Conservation (phyloP, 108 stramenopile species). For the Fragilaria crotonensis region DNA sequence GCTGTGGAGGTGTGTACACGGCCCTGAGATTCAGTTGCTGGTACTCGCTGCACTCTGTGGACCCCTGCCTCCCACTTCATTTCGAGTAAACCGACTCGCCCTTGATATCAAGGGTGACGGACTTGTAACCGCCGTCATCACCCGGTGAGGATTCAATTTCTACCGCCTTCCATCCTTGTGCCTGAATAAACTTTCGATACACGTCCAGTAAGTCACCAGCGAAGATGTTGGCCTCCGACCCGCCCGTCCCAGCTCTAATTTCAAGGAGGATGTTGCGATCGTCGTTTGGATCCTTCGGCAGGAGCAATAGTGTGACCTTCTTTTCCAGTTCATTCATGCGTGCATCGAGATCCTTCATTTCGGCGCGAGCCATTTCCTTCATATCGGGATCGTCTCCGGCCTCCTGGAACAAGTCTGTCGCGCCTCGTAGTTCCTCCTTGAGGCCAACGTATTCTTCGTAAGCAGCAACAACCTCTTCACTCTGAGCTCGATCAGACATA, state of each 20-base stretch:
- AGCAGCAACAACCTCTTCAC: slow-evolving; percentile 67
- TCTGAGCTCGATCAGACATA: slow-evolving; percentile 73
- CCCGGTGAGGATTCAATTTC: slow-evolving; percentile 68
- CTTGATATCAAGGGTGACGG: slow-evolving; percentile 79
- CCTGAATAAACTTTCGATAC: slow-evolving; percentile 74
- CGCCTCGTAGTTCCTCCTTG: slow-evolving; percentile 56
- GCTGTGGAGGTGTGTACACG: slow-evolving; percentile 94
- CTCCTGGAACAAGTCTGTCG: slow-evolving; percentile 77
- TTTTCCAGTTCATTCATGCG: slow-evolving; percentile 56
- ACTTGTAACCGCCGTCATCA: slow-evolving; percentile 91
- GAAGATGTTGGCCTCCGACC: slow-evolving; percentile 93
- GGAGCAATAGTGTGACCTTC: slow-evolving; percentile 55
- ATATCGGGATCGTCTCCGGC: slow-evolving; percentile 77
- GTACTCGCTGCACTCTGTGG: slow-evolving; percentile 96
- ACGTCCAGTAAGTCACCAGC: slow-evolving; percentile 89
- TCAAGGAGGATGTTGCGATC: slow-evolving; percentile 91
- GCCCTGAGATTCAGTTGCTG: slow-evolving; percentile 90
- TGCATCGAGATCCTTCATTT: slow-evolving; percentile 70
- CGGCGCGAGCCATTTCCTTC: slow-evolving; percentile 79
- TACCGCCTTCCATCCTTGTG: slow-evolving; percentile 78
- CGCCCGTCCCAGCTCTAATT: slow-evolving; percentile 95
- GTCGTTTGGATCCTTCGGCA: slow-evolving; percentile 89
- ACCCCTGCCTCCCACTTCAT: slow-evolving; percentile 97
- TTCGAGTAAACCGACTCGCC: slow-evolving; percentile 80
- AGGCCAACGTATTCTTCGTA: slow-evolving; percentile 66